phyloP scores from a whole-genome alignment of 2,329 filamentous ascomycete genomes.

The Paracorniculantispora psalliotae region DNA sequence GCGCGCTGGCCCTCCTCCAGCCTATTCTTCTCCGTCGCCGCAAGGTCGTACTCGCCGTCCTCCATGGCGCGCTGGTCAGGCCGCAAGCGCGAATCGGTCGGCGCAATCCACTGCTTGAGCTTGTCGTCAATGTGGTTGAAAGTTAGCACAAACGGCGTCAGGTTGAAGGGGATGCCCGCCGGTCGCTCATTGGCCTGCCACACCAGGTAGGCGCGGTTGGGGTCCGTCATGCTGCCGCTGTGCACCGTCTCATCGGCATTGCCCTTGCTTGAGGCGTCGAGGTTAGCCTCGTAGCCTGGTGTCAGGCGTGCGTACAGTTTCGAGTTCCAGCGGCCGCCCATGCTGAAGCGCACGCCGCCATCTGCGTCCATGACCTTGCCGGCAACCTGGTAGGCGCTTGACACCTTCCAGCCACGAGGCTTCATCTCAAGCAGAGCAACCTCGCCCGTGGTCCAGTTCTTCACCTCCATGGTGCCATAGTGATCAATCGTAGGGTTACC shows the following conservation, averaged over 20 bases:
- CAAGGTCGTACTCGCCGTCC: constrained; percentile 92
- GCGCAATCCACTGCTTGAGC: constrained; percentile 72
- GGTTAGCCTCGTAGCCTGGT: constrained; percentile 76
- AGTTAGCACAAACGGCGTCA: constrained; percentile 92
- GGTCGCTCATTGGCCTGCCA: constrained; percentile 87
- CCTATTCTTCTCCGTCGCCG: constrained; percentile 88
- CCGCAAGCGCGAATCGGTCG: constrained; percentile 87
- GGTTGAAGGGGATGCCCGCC: constrained; percentile 85
- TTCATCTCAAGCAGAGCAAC: constrained; percentile 90
- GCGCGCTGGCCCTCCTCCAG: constrained; percentile 88
- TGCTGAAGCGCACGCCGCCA: constrained; percentile 79
- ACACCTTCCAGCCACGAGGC: constrained; percentile 89
- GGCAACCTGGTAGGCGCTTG: constrained; percentile 80
- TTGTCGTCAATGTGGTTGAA: constrained; percentile 88
- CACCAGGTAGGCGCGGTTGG: constrained; percentile 76
- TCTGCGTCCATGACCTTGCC: constrained; percentile 78
- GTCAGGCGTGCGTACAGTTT: constrained; percentile 92
- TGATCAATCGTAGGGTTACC: constrained; percentile 97
- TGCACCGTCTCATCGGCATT: constrained; percentile 35
- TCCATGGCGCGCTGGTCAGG: constrained; percentile 98
- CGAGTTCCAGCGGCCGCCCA: constrained; percentile 95
- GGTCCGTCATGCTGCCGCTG: constrained; percentile 54
- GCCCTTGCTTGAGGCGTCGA: constrained; percentile 50
- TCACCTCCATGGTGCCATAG: constrained; percentile 94
- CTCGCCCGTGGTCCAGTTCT: constrained; percentile 94